These are phyloP conservation scores for Camelina hispida DNA, from an alignment of 345 rosid genomes.

Conservation along the genomic window DNA sequence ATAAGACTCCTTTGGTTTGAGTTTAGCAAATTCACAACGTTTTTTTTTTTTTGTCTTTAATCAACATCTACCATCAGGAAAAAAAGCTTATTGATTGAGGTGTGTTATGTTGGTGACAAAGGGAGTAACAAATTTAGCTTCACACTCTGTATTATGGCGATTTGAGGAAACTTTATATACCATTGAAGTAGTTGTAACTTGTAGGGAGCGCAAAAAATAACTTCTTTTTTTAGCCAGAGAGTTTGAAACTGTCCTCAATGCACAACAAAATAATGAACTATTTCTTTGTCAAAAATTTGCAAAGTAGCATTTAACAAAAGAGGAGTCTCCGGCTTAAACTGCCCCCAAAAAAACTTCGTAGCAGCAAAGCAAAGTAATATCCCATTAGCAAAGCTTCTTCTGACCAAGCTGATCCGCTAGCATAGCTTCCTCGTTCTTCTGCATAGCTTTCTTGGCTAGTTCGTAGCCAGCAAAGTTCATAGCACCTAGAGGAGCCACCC, in stretches of 20 bases:
- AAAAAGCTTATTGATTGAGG: background rate
- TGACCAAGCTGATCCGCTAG: conserved; percentile 32
- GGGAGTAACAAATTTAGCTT: background rate
- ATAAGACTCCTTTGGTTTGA: background rate
- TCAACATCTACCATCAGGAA: background rate
- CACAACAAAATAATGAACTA: conserved; percentile 27
- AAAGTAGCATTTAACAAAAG: conserved; percentile 41
- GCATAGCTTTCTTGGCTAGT: conserved; percentile 87
- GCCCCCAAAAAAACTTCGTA: conserved; percentile 34
- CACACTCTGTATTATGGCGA: background rate
- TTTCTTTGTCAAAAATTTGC: conserved; percentile 38
- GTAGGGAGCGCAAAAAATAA: background rate
- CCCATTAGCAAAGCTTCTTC: conserved; percentile 43
- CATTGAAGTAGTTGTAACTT: background rate
- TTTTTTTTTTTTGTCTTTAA: background rate
- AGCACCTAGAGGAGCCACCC: conserved; percentile 99
- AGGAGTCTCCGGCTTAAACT: conserved; percentile 39
- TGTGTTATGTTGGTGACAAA: background rate
- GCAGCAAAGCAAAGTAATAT: conserved; percentile 39
- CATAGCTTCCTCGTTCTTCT: conserved; percentile 58
- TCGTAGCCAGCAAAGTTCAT: conserved; percentile 99
- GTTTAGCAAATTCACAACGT: background rate
- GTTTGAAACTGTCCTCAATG: conserved; percentile 9
- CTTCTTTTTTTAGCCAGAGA: background rate
- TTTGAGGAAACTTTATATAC: background rate